A percentile compares a stretch with the other conserved stretches of the same genome.
phyloP scores from a whole-genome alignment of 345 rosid species.

The Populus nigra region DNA sequence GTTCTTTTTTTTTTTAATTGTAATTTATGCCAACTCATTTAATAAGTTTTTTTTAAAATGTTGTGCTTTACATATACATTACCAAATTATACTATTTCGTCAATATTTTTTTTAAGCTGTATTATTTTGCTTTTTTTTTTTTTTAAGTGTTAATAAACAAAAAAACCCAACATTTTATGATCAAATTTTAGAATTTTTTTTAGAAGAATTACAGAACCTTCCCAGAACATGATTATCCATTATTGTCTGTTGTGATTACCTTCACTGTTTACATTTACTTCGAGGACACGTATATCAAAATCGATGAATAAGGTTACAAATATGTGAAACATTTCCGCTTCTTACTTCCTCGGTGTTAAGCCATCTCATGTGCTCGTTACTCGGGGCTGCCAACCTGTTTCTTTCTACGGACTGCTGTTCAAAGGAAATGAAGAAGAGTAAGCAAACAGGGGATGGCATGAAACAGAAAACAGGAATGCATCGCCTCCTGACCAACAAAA shows the following conservation, averaged over 20 bases:
- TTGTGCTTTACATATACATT: too few species aligned
- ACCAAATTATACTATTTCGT: too few species aligned
- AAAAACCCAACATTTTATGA: not conserved
- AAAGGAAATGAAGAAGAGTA: not conserved
- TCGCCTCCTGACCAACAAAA: not conserved
- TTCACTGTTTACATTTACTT: not conserved
- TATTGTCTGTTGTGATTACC: not conserved
- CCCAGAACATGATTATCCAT: not conserved
- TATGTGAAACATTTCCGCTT: not conserved
- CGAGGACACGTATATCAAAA: not conserved
- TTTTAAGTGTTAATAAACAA: too few species aligned
- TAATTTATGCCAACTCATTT: too few species aligned
- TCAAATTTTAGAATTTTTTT: not conserved
- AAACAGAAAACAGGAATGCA: not conserved
- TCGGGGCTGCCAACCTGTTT: slow-evolving; percentile 14
- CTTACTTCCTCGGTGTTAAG: not conserved
- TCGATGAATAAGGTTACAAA: not conserved
- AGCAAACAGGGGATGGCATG: not conserved
- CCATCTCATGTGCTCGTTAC: not conserved
- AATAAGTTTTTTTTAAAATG: too few species aligned
- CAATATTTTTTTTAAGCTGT: too few species aligned
- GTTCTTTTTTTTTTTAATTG: too few species aligned
- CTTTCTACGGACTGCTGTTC: slow-evolving; percentile 33
- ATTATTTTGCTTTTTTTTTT: too few species aligned
- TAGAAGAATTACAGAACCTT: not conserved